Conservation (phyloP, 768 basidiomycete species). For the Daedalea quercina region DNA sequence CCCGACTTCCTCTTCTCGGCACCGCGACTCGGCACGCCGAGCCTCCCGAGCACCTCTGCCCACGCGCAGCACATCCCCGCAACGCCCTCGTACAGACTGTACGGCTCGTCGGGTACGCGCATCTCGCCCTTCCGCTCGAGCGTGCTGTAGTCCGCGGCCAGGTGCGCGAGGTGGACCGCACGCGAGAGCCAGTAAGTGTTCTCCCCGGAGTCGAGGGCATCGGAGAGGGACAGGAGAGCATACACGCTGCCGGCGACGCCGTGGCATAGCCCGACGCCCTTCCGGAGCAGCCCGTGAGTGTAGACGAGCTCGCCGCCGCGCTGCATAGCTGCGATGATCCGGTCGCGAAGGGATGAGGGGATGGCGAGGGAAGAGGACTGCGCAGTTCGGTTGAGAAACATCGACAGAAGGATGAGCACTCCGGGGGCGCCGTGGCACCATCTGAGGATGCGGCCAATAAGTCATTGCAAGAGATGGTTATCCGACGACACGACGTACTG, state of each 20-base stretch:
- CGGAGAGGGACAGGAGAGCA: slow-evolving; percentile 42
- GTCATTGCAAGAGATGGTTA: neutral
- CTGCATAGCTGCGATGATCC: slow-evolving; percentile 27
- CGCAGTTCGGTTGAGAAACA: slow-evolving; percentile 28
- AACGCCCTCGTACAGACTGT: slow-evolving; percentile 52
- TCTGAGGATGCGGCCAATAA: slow-evolving; percentile 20
- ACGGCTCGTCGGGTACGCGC: slow-evolving; percentile 42
- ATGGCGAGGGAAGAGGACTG: slow-evolving; percentile 15
- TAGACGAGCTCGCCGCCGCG: slow-evolving; percentile 40
- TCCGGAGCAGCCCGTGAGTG: slow-evolving; percentile 40
- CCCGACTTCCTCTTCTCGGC: slow-evolving; percentile 6
- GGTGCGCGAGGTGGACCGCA: slow-evolving; percentile 42
- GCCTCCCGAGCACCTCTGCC: slow-evolving; percentile 31
- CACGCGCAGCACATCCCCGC: slow-evolving; percentile 56
- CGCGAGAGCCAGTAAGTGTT: slow-evolving; percentile 26
- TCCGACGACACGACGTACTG: slow-evolving; percentile 32
- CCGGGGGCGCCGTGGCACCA: slow-evolving; percentile 59
- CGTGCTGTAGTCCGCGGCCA: slow-evolving; percentile 31
- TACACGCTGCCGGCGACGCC: slow-evolving; percentile 50
- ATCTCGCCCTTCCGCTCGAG: slow-evolving; percentile 34
- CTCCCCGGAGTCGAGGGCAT: slow-evolving; percentile 29
- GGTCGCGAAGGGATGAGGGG: slow-evolving; percentile 18
- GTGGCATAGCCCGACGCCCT: slow-evolving; percentile 57
- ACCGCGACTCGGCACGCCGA: slow-evolving; percentile 1
- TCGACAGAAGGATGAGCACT: slow-evolving; percentile 40